phyloP scores from a whole-genome alignment of 2,329 filamentous ascomycete genomes.

The Monosporascus sp. region DNA sequence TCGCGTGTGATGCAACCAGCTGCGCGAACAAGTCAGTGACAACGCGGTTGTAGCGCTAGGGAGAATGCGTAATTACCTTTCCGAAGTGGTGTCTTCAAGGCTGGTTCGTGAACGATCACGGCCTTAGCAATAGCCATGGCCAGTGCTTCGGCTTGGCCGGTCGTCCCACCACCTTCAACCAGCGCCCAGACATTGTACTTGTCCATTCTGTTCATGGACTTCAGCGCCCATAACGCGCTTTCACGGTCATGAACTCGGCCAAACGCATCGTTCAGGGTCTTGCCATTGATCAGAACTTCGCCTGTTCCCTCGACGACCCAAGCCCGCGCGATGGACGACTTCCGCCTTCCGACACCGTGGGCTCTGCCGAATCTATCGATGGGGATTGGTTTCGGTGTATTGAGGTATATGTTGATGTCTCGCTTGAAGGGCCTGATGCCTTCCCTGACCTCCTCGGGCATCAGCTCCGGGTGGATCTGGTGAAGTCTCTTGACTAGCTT shows the following conservation, averaged over 20 bases:
- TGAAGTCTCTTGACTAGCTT: conserved; percentile 75
- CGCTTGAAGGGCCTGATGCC: conserved; percentile 69
- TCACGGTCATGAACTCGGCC: conserved; percentile 88
- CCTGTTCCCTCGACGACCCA: conserved; percentile 91
- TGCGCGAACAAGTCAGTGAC: conserved; percentile 42
- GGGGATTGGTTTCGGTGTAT: conserved; percentile 55
- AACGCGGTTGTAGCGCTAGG: conserved; percentile 29
- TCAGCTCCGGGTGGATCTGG: conserved; percentile 73
- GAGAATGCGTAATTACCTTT: conserved; percentile 58
- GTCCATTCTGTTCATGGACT: conserved; percentile 75
- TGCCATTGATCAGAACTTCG: conserved; percentile 85
- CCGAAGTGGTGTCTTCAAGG: conserved; percentile 79
- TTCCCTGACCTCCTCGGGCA: conserved; percentile 63
- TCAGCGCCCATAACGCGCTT: conserved; percentile 87
- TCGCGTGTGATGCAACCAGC: conserved; percentile 92
- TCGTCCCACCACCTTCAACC: conserved; percentile 81
- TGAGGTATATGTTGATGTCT: conserved; percentile 65
- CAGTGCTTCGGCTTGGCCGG: conserved; percentile 91
- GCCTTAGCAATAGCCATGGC: conserved; percentile 87
- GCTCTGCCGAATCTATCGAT: conserved; percentile 77
- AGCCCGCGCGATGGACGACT: conserved; percentile 78
- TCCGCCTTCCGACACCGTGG: conserved; percentile 77
- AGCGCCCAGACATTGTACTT: conserved; percentile 96
- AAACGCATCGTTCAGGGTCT: conserved; percentile 76
- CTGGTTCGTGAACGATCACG: conserved; percentile 85